Base-by-base conservation (phyloP, 805 yeast genomes). In the Wickerhamomyces alni region DNA sequence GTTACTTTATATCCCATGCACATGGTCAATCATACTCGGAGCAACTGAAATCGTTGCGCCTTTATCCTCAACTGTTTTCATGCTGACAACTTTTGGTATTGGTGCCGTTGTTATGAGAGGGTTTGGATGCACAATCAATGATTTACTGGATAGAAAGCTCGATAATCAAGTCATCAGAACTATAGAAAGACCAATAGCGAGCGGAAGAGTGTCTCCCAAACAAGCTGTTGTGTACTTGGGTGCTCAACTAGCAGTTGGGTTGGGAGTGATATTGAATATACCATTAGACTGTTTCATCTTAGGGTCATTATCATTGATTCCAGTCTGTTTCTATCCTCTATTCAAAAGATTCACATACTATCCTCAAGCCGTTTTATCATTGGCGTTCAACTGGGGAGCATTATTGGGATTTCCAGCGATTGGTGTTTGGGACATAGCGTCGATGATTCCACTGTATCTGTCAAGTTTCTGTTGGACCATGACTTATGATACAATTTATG, bases 81-180 rank as follows among this genome's bases (percentile, higher is more conserved):
- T 81, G 54, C 57, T 87, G 26, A 71, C 76, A 0, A 64, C 88
- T 12, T 93, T 88, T 57, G 80, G 91, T 5, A 67, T 82, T 4
- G 99, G 99, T 12, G 75, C 97, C 0, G 54, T 89, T 30, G 70
- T 91, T 15, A 93, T 94, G 95, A 75, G 99, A 60, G 96, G 98
- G 21, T 97, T 96, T 2, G 99, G 99, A 0, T 93, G 99, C 59
- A 89, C 96, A 0, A 81, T 93, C 40, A 93, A 93, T 58, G 99
- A 93, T 61, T 68, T 91, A 33, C 68, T 82, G 57, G 99, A 93
- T 58, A 68, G 87, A 38, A 71, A 91, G 43, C 67, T 89, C 36
- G 99, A 93, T 55, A 70, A 74, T 46, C 75, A 87, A 59, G 99
- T 93, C 4, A 82, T 83, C 8, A 74, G 99, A 47, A 91, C 98